A percentile compares a stretch with the other conserved stretches of the same genome.
phyloP scores from a whole-genome alignment of 169 alveolate species.

The Haemoproteus tartakovskyi region DNA sequence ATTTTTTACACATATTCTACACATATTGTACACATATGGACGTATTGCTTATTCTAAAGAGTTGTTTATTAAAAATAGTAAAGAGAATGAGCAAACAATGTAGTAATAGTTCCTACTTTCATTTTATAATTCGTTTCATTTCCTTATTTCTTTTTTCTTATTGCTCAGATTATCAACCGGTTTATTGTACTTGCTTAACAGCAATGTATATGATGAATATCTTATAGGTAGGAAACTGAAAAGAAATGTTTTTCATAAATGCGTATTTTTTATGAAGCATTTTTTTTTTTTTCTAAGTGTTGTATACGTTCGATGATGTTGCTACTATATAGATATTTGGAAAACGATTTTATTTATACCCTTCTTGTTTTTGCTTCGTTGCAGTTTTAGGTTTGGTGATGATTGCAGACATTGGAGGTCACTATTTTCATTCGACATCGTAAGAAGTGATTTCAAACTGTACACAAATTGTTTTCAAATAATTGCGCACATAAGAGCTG shows the following conservation, averaged over 20 bases:
- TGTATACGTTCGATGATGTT: too few species aligned
- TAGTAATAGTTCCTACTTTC: background rate
- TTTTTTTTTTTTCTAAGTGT: too few species aligned
- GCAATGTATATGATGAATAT: constrained; percentile 39
- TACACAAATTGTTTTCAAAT: background rate
- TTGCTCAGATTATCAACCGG: constrained; percentile 47
- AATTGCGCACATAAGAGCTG: background rate
- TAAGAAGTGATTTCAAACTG: background rate
- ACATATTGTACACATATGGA: too few species aligned
- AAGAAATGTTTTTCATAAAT: background rate
- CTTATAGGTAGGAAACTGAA: constrained; percentile 16
- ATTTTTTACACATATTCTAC: too few species aligned
- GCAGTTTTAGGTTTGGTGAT: constrained; percentile 50
- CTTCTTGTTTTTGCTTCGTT: constrained; percentile 1
- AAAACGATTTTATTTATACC: too few species aligned
- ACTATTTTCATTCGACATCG: constrained; percentile 63
- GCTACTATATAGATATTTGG: too few species aligned
- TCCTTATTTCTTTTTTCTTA: background rate
- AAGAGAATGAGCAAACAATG: too few species aligned
- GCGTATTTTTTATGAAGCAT: background rate
- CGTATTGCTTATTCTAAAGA: too few species aligned
- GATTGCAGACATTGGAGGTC: constrained; percentile 68
- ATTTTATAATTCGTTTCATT: background rate
- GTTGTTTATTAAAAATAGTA: too few species aligned
- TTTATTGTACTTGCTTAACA: constrained; percentile 49